Percentiles rank a stretch among this genome's conserved stretches.
These are phyloP conservation scores for Solanum chilense DNA, from an alignment of 257 asterid genomes.

Conservation along the genomic window DNA sequence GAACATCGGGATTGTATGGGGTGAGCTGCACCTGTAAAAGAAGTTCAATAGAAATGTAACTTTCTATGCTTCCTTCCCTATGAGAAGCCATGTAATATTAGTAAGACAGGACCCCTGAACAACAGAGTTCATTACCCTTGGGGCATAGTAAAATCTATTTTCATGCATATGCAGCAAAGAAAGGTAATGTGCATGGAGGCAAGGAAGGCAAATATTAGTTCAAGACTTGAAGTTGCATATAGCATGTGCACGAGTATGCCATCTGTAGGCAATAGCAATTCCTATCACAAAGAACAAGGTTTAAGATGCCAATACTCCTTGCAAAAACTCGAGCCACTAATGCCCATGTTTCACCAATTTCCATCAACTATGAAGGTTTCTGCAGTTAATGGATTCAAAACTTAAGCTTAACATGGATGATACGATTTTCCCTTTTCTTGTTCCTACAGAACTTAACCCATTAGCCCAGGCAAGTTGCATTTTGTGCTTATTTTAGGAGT, in stretches of 20 bases:
- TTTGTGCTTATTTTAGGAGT: background rate
- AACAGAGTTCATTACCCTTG: background rate
- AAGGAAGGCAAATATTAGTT: background rate
- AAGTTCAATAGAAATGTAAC: background rate
- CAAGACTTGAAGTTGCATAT: background rate
- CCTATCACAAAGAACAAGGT: background rate
- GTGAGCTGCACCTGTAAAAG: conserved; percentile 22
- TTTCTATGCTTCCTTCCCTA: background rate
- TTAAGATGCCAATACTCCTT: background rate
- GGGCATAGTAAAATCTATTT: background rate
- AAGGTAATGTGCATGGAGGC: background rate
- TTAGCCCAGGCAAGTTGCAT: background rate
- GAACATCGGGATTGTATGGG: conserved; percentile 47
- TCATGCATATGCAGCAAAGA: background rate
- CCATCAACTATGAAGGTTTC: background rate
- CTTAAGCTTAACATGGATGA: background rate
- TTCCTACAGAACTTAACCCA: background rate
- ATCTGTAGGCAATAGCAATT: background rate
- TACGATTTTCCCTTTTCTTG: background rate
- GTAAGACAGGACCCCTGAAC: background rate
- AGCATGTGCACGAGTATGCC: background rate
- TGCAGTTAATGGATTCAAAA: background rate
- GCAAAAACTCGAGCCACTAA: background rate
- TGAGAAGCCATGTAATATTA: background rate
- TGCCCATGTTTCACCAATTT: background rate